Conservation (phyloP, 768 basidiomycete genomes). For the Xerocomus brunneocitrinus region DNA sequence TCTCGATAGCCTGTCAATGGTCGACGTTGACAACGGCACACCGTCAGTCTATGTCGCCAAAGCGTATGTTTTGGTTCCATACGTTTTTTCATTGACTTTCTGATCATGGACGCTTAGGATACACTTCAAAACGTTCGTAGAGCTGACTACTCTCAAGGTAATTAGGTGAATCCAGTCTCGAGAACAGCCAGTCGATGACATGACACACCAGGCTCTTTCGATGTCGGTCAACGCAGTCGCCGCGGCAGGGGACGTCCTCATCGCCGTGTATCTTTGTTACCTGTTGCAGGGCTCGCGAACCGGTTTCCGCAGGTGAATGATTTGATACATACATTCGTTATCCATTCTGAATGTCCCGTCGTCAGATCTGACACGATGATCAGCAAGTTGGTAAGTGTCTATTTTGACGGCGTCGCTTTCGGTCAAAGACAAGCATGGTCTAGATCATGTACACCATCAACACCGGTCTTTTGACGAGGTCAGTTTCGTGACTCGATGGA, state of each 20-base stretch:
- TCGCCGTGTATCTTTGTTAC: slow-evolving; percentile 43
- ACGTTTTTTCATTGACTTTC: not conserved
- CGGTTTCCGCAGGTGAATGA: slow-evolving; percentile 43
- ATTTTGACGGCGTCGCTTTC: not conserved
- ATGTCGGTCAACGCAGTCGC: slow-evolving; percentile 55
- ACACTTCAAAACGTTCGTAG: slow-evolving; percentile 39
- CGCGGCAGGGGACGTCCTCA: slow-evolving; percentile 47
- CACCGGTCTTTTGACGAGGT: slow-evolving; percentile 30
- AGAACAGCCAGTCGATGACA: slow-evolving; percentile 1
- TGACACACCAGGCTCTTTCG: slow-evolving; percentile 32
- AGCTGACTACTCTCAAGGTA: slow-evolving; percentile 46
- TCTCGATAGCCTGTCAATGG: not conserved
- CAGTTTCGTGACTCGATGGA: not conserved
- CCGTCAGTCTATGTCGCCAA: slow-evolving; percentile 33
- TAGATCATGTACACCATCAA: slow-evolving; percentile 54
- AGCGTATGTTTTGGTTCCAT: slow-evolving; percentile 32
- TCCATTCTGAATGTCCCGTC: not conserved
- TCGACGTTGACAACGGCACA: slow-evolving; percentile 1
- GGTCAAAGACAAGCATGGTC: not conserved
- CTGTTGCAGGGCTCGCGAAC: slow-evolving; percentile 48
- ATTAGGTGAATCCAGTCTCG: too few species aligned
- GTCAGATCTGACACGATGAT: slow-evolving; percentile 50
- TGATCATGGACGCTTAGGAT: slow-evolving; percentile 32
- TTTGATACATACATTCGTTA: not conserved
- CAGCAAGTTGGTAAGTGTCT: slow-evolving; percentile 36